Conservation (phyloP, 768 basidiomycete genomes). For the Naematelia encephala region DNA sequence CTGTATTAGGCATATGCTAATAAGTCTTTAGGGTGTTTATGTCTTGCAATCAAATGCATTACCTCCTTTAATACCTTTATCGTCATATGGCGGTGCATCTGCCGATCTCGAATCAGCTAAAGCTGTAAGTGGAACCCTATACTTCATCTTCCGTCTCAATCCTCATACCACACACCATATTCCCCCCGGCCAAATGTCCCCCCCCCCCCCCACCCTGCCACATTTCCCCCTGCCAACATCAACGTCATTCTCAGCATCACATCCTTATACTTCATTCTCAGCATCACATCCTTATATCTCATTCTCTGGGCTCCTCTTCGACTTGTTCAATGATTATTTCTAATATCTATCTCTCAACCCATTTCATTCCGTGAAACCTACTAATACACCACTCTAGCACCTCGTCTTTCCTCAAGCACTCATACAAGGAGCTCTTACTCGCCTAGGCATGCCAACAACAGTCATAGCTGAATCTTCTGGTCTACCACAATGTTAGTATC, state of each 20-base stretch:
- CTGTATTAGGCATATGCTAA: too few relatives aligned
- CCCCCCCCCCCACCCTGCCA: too few relatives aligned
- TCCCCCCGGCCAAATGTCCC: too few relatives aligned
- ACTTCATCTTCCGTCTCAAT: background rate
- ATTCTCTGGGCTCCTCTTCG: too few relatives aligned
- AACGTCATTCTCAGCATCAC: too few relatives aligned
- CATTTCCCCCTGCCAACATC: too few relatives aligned
- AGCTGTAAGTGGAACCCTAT: conserved; percentile 56
- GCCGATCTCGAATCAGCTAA: conserved; percentile 70
- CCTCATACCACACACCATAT: too few relatives aligned
- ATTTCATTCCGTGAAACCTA: background rate
- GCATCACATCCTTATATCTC: too few relatives aligned
- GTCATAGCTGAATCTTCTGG: conserved; percentile 75
- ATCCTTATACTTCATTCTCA: too few relatives aligned
- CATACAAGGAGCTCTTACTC: conserved; percentile 73
- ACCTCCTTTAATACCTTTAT: conserved; percentile 75
- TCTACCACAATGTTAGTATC: conserved; percentile 72
- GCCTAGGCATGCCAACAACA: conserved; percentile 71
- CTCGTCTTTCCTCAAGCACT: conserved; percentile 77
- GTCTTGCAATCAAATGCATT: conserved; percentile 90
- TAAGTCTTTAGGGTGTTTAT: conserved; percentile 72
- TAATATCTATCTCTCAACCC: background rate
- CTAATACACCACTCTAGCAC: conserved; percentile 57
- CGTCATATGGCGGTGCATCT: conserved; percentile 72
- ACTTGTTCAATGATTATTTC: too few relatives aligned